Evolutionary conservation across 768 basidiomycete species (phyloP), one percentile per base, ranked within the genome.

Genomic region (Mycena belliarum): DNA sequence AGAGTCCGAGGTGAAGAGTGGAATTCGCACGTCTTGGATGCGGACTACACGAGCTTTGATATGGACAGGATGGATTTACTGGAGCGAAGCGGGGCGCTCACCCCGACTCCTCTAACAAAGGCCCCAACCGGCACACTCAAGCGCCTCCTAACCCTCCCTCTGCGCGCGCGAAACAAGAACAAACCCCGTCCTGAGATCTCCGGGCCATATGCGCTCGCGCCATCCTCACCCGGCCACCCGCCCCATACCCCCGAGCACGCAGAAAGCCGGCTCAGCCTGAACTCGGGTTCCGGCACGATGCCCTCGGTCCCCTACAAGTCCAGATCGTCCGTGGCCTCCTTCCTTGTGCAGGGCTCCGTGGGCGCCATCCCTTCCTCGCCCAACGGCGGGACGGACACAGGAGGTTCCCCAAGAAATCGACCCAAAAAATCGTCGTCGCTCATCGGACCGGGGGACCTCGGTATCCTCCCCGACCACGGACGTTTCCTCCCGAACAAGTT

Each of bases 41-140:
- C 16, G 9, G 56, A 59, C 16, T 45, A 43, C 23, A 64, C 63
- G 49, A 68, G 64, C 18, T 29, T 67, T 21, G 69, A 66, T 33
- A 37, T 65, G 49, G 75, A 76, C 38, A 61, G 63, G 15, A 76
- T 79, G 74, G 77, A 78, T 52, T 58, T 75, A 29, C 41, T 50
- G 46, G 50, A 55, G 11, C 51, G 45, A 6, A 6, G 52, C 4
- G 55, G 47, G 42, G 53, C 49, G 16, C 58, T 49, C 44, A 57
- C 60, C 7, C 61, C 54, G 25, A 49, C 57, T 4, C 61, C 49
- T 6, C 8, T 42, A n/a, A 49, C 32, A 32, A 60, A 59, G 52
- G 52, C 18, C 28, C 52, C 40, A 43, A 29, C 51, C 33, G 45
- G 53, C 0, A 45, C 54, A 21, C 42, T 63, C 28, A 63, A 60